Percentiles rank a stretch among this genome's conserved stretches.
These are phyloP conservation scores for Phoma sp. DNA, from an alignment of 2,329 filamentous ascomycete genomes.

Conservation along the genomic window DNA sequence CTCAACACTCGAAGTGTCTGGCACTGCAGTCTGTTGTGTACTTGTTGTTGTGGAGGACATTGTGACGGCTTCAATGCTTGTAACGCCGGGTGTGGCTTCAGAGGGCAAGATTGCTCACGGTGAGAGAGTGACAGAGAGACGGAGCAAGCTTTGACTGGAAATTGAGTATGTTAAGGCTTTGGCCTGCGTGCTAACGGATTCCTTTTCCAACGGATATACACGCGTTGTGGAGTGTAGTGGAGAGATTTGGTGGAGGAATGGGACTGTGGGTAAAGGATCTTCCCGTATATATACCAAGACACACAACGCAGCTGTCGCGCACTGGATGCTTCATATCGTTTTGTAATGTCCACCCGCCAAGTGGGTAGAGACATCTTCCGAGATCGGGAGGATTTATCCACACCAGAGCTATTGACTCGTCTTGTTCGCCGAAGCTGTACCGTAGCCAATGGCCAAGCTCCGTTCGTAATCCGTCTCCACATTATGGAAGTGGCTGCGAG, in stretches of 20 bases:
- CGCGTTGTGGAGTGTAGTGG: conserved; percentile 17
- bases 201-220: conserved; percentile 14
- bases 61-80: neutral
- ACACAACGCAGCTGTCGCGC: neutral
- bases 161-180: conserved; percentile 1
- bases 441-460: conserved; percentile 5
- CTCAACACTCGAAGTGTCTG: conserved; percentile 36
- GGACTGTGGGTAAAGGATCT: conserved; percentile 11
- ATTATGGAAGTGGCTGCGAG: conserved; percentile 3
- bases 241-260: conserved; percentile 1
- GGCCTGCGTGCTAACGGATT: conserved; percentile 6
- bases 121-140: neutral
- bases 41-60: conserved; percentile 12
- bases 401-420: conserved; percentile 6
- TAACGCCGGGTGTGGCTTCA: neutral
- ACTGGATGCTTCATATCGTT: conserved; percentile 9
- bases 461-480: conserved; percentile 7
- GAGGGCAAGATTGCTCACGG: neutral
- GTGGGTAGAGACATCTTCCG: conserved; percentile 19
- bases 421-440: neutral
- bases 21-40: conserved; percentile 7
- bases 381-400: conserved; percentile 20
- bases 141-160: neutral
- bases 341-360: conserved; percentile 6
- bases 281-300: conserved; percentile 9